phyloP scores from a whole-genome alignment of 2,329 filamentous ascomycete genomes.

The Aureobasidium sp. region DNA sequence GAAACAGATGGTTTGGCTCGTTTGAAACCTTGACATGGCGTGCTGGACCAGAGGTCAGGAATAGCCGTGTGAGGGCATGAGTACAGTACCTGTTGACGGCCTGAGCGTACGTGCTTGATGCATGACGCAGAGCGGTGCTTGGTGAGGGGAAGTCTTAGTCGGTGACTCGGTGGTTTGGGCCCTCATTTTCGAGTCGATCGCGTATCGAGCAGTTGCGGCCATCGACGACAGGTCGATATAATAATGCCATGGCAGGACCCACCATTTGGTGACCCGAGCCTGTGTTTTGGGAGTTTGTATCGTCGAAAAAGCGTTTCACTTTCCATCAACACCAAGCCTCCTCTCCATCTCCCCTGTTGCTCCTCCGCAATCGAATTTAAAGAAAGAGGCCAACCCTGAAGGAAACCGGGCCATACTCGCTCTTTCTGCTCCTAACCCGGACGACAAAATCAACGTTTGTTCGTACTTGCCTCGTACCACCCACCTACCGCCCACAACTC shows the following conservation, averaged over 20 bases:
- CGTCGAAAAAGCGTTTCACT: conserved; percentile 8
- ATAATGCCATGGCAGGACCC: conserved; percentile 9
- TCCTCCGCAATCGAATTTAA: background rate
- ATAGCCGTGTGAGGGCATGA: background rate
- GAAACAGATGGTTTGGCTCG: background rate
- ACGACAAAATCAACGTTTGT: background rate
- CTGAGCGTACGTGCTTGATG: conserved; percentile 6
- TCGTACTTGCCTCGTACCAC: conserved; percentile 5
- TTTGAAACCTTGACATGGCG: conserved; percentile 11
- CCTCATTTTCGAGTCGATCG: conserved; percentile 1
- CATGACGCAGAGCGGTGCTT: conserved; percentile 1
- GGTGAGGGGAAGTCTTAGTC: conserved; percentile 3
- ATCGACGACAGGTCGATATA: background rate
- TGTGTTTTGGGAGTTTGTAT: background rate
- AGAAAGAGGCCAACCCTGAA: background rate
- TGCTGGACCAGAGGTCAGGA: background rate
- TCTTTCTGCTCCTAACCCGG: background rate
- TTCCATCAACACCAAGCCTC: conserved; percentile 6
- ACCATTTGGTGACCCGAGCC: background rate
- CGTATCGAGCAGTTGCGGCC: background rate
- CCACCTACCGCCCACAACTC: background rate
- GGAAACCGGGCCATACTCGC: background rate
- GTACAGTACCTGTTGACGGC: conserved; percentile 1
- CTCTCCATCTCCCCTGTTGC: background rate
- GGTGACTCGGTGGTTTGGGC: background rate